Percentiles rank a stretch among this genome's conserved stretches.
These are phyloP conservation scores for Candida dubliniensis DNA, from an alignment of 1,139 yeast species.

Conservation along the genomic window DNA sequence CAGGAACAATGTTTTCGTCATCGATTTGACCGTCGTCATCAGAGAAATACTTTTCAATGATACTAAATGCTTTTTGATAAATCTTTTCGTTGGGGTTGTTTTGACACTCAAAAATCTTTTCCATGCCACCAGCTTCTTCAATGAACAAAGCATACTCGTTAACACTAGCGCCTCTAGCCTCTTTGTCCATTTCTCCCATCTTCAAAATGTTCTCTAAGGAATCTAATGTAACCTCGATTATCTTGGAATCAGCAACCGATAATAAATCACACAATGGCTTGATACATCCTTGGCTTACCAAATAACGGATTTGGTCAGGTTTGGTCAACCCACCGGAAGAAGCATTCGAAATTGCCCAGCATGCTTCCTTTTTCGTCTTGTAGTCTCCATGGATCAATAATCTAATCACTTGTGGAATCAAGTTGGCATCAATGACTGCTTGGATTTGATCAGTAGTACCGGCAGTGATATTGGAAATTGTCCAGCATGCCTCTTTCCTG, in stretches of 20 bases:
- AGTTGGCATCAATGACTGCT: conserved; percentile 91
- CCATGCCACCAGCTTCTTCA: conserved; percentile 99
- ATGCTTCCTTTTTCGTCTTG: conserved; percentile 96
- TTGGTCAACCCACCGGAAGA: conserved; percentile 90
- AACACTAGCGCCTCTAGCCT: conserved; percentile 62
- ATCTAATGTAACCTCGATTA: conserved; percentile 92
- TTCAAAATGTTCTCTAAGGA: conserved; percentile 91
- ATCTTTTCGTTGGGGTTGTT: conserved; percentile 87
- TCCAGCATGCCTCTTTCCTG: conserved; percentile 98
- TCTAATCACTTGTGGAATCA: conserved; percentile 89
- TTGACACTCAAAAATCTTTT: conserved; percentile 92
- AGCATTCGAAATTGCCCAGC: conserved; percentile 99
- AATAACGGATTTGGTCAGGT: conserved; percentile 91
- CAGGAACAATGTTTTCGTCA: conserved; percentile 80
- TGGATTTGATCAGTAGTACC: conserved; percentile 95
- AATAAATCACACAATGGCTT: conserved; percentile 94
- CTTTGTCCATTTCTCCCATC: conserved; percentile 92
- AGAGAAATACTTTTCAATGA: conserved; percentile 87
- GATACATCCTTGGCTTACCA: conserved; percentile 93
- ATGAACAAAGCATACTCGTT: conserved; percentile 89
- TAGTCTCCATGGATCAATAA: conserved; percentile 82
- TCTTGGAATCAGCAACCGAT: conserved; percentile 83
- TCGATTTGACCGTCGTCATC: conserved; percentile 80
- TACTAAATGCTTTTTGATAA: conserved; percentile 85
- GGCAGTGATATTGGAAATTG: conserved; percentile 95